Percentiles rank a stretch among this genome's conserved stretches.
Conservation (phyloP, 345 rosid genomes). For the Arabidopsis thaliana region TAIR10.1 NC_003070.9:28617501-28618000, state of each 20-base stretch:
- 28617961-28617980: constrained; percentile 62
- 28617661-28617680: no score
- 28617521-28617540: constrained; percentile 20
- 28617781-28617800: neutral
- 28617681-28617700: neutral
- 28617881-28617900: constrained; percentile 9
- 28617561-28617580: neutral
- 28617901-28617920: constrained; percentile 4
- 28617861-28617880: constrained; percentile 6
- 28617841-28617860: neutral
- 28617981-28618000: constrained; percentile 66
- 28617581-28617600: neutral
- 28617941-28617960: constrained; percentile 44
- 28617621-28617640: neutral
- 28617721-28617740: neutral
- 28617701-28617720: neutral
- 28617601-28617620: neutral
- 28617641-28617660: no score
- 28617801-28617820: neutral
- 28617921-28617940: constrained; percentile 22
- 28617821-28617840: neutral
- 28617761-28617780: neutral
- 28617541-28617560: neutral
- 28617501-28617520: constrained; percentile 17
- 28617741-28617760: neutral